Evolutionary conservation across 345 rosid genomes (phyloP).

Genomic region (Durio zibethinus): DNA sequence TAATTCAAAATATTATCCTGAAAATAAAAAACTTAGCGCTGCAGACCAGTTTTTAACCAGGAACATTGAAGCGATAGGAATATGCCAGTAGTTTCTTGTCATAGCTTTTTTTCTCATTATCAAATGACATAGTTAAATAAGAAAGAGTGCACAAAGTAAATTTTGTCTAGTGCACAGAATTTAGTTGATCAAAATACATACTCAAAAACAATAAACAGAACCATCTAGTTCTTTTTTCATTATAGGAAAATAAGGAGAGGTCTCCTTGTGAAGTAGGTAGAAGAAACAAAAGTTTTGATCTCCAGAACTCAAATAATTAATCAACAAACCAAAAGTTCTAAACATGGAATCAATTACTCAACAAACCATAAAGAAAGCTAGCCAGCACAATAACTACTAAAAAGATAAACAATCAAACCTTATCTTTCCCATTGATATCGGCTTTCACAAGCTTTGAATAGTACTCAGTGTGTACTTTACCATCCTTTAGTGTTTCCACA

Average conservation of each 20-base stretch:
- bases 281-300: not conserved
- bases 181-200: not conserved
- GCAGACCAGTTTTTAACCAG: not conserved
- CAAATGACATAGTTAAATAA: not conserved
- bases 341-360: not conserved
- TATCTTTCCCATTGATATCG: constrained; percentile 93
- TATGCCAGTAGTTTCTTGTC: not conserved
- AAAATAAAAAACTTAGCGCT: not conserved
- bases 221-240: not conserved
- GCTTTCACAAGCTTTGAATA: constrained; percentile 95
- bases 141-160: not conserved
- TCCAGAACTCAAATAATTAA: not conserved
- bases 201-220: not conserved
- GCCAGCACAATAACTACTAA: not conserved
- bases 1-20: not conserved
- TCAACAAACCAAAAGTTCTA: too few species aligned
- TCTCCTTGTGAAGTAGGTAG: not conserved
- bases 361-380: not conserved
- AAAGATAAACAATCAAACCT: constrained; percentile 39
- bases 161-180: not conserved
- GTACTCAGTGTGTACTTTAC: constrained; percentile 66
- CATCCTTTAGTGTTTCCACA: constrained; percentile 77
- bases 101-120: not conserved
- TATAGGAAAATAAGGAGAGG: not conserved
- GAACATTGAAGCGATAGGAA: not conserved